Conservation (phyloP, 2,329 filamentous ascomycete species). For the Colletotrichum magnum region DNA sequence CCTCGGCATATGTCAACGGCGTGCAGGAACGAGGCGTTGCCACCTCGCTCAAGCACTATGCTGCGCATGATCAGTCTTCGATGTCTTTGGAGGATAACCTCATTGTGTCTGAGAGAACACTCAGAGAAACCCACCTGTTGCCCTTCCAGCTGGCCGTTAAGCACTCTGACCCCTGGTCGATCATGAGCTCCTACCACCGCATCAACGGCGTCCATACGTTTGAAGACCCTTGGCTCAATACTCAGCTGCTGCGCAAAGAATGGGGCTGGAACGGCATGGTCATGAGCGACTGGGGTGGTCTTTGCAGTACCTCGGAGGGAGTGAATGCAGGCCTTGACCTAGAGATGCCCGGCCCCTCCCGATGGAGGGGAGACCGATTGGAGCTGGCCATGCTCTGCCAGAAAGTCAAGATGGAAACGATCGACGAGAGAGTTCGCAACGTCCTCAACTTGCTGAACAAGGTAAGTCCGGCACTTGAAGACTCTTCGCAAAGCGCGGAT, state of each 20-base stretch:
- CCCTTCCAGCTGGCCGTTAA: constrained; percentile 55
- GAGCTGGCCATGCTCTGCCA: constrained; percentile 66
- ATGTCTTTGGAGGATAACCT: too few species aligned
- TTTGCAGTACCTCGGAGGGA: constrained; percentile 53
- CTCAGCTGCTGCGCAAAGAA: constrained; percentile 66
- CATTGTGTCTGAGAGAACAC: constrained; percentile 44
- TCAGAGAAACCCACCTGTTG: constrained; percentile 55
- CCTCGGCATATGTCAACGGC: constrained; percentile 46
- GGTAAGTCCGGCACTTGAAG: background rate
- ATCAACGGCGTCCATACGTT: constrained; percentile 53
- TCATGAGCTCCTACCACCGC: constrained; percentile 57
- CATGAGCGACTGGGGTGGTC: constrained; percentile 68
- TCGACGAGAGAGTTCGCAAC: constrained; percentile 69
- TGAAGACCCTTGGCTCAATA: constrained; percentile 46
- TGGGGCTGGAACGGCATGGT: constrained; percentile 71
- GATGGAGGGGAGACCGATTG: constrained; percentile 63
- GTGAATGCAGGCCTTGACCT: constrained; percentile 67
- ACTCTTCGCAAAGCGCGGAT: background rate
- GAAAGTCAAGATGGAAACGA: constrained; percentile 66
- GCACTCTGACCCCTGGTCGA: constrained; percentile 50
- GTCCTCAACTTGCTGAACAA: constrained; percentile 66
- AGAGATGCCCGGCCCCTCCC: constrained; percentile 71
- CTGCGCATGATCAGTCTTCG: constrained; percentile 41
- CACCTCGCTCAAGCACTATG: constrained; percentile 36
- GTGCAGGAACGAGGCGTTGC: constrained; percentile 51